phyloP scores from a whole-genome alignment of 352 stramenopile genomes.

The Globisporangium alternatum region DNA sequence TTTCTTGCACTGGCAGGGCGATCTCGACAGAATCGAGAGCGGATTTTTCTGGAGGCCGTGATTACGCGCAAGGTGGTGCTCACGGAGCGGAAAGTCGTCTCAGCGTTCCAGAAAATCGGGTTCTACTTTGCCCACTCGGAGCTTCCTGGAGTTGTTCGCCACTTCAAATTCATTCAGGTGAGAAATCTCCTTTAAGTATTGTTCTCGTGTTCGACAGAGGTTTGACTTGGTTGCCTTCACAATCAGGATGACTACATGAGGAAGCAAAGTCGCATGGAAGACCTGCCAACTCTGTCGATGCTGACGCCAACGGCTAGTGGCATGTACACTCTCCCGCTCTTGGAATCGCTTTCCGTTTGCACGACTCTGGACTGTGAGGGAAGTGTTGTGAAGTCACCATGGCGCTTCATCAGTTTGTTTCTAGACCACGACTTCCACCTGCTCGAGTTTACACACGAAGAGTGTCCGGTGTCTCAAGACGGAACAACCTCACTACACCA shows the following conservation, averaged over 20 bases:
- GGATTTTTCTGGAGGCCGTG: slow-evolving; percentile 55
- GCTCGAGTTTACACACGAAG: slow-evolving; percentile 60
- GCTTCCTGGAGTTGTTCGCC: slow-evolving; percentile 39
- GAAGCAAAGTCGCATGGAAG: slow-evolving; percentile 52
- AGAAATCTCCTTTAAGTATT: neutral
- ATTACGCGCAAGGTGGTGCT: slow-evolving; percentile 62
- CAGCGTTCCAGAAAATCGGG: slow-evolving; percentile 49
- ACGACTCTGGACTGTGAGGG: slow-evolving; percentile 34
- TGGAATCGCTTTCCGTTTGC: slow-evolving; percentile 42
- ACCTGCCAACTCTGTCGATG: slow-evolving; percentile 60
- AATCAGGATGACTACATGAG: slow-evolving; percentile 45
- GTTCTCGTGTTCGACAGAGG: neutral
- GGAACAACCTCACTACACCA: slow-evolving; percentile 34
- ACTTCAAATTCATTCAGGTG: slow-evolving; percentile 55
- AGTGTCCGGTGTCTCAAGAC: slow-evolving; percentile 32
- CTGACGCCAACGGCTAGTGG: slow-evolving; percentile 34
- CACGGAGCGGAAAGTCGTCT: slow-evolving; percentile 51
- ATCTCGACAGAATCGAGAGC: slow-evolving; percentile 42
- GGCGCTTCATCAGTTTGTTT: slow-evolving; percentile 52
- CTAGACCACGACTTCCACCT: slow-evolving; percentile 64
- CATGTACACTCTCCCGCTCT: slow-evolving; percentile 44
- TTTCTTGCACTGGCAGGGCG: slow-evolving; percentile 49
- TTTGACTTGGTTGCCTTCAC: neutral
- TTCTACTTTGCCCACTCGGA: slow-evolving; percentile 55
- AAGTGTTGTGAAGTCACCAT: slow-evolving; percentile 23